A percentile compares a stretch with the other conserved stretches of the same genome.
Evolutionary conservation across 192 early-diverging fungal species (phyloP).

Genomic region (Gigaspora rosea): DNA sequence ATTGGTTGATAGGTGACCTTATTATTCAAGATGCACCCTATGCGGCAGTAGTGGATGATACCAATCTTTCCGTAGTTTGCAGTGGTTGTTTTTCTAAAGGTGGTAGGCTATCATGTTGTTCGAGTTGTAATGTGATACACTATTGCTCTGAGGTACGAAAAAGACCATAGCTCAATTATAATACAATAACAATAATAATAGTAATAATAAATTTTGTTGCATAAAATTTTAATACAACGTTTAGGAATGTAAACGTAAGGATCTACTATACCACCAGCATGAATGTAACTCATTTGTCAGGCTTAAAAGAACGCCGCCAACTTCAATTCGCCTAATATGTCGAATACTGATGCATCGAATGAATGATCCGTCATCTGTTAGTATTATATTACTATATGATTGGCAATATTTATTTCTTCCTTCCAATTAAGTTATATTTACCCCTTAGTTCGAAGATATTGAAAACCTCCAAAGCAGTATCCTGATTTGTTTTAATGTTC

Average conservation of each 20-base stretch:
- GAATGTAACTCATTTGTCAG: conserved; percentile 40
- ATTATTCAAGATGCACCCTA: conserved; percentile 28
- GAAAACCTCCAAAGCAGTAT: conserved; percentile 33
- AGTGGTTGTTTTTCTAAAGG: conserved; percentile 24
- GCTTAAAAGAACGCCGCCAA: conserved; percentile 34
- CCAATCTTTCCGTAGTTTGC: conserved; percentile 19
- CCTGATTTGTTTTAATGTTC: not conserved
- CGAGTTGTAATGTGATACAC: conserved; percentile 16
- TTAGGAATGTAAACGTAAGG: conserved; percentile 33
- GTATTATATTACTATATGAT: not conserved
- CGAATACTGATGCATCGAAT: conserved; percentile 35
- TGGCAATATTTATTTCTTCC: not conserved
- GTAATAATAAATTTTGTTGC: no score
- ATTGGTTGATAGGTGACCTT: conserved; percentile 7
- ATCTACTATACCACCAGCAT: conserved; percentile 41
- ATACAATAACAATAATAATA: no score
- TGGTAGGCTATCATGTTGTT: conserved; percentile 11
- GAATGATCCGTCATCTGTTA: conserved; percentile 13
- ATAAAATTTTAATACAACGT: not conserved
- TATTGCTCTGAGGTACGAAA: conserved; percentile 29
- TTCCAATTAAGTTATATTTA: not conserved
- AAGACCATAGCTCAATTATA: no score
- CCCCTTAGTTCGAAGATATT: conserved; percentile 15
- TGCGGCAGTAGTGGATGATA: conserved; percentile 28
- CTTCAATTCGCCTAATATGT: conserved; percentile 38